Evolutionary conservation across 371 early-diverging fungal species (phyloP), one percentile per base, ranked within the genome.

Genomic region (Chytridium lagenaria): DNA sequence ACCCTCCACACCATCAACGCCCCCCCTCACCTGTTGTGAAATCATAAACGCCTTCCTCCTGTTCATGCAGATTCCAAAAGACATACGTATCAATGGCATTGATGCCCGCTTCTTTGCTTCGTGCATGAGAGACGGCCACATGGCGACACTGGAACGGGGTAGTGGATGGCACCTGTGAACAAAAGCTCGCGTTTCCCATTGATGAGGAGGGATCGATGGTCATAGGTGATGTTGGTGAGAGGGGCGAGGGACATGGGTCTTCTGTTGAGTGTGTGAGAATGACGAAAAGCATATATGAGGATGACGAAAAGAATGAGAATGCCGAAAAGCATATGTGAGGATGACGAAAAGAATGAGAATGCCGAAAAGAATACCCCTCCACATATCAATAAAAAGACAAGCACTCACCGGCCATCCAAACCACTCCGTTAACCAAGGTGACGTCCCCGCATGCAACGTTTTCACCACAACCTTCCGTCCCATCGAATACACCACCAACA

Each of bases 1-100:
- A 7, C 7, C 19, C 44, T 19, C 44, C 37, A 34, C 22, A 3
- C 36, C 44, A 7, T 44, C 19, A 44, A 44, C 44, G 44, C n/a
- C 74, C 30, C 16, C 26, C 50, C 70, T 65, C 33, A 73, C 78
- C 74, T 37, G 68, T 74, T 40, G 81, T 79, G 64, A 87, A 87
- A 69, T 86, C 84, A 64, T 78, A 86, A 0, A 69, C 34, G 44
- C 85, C 85, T 57, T 80, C 78, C 33, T 59, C 59, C 0, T 70
- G 76, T 72, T 88, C 89, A 69, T 87, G 86, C 39, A 83, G 74
- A 72, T 86, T 84, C 89, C 89, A 88, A 71, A 87, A 87, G 33
- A 88, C 87, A 52, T 87, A 87, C 0, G 86, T 87, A 69, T 88
- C 89, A 72, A 88, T 78, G 37, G 81, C 79, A 74, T 86, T 86